Evolutionary conservation across 495 filamentous ascomycete genomes (phyloP).

Genomic region (Glutinoglossum americanum): DNA sequence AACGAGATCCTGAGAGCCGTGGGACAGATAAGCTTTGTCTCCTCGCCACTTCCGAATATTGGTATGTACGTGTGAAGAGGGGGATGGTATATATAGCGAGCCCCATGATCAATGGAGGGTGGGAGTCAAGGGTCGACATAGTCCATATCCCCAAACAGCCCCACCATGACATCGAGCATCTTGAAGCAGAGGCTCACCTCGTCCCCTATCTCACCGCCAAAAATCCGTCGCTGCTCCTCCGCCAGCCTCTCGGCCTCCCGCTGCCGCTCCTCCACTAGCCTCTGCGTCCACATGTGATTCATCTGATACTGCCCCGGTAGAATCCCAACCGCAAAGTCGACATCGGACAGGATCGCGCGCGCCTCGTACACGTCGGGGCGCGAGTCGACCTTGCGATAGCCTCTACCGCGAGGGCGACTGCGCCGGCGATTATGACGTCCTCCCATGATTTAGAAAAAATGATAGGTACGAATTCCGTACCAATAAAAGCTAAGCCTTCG

Average conservation of each 20-base stretch:
- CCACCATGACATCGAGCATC: conserved; percentile 4
- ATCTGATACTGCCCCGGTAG: neutral
- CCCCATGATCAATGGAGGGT: neutral
- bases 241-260: neutral
- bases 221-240: conserved; percentile 4
- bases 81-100: neutral
- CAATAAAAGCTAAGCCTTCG: neutral
- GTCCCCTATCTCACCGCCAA: conserved; percentile 6
- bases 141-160: conserved; percentile 4
- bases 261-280: neutral
- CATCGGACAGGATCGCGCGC: neutral
- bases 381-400: neutral
- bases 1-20: conserved; percentile 1
- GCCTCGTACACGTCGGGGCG: neutral
- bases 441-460: neutral
- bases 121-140: conserved; percentile 3
- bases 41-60: neutral
- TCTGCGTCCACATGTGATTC: neutral
- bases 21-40: neutral
- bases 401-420: neutral
- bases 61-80: neutral
- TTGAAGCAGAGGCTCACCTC: conserved; percentile 5
- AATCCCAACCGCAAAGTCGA: neutral
- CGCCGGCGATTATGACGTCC: neutral
- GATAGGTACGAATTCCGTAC: neutral